These are phyloP conservation scores for Crepidotus variabilis DNA, from an alignment of 768 basidiomycete genomes.

Conservation along the genomic window DNA sequence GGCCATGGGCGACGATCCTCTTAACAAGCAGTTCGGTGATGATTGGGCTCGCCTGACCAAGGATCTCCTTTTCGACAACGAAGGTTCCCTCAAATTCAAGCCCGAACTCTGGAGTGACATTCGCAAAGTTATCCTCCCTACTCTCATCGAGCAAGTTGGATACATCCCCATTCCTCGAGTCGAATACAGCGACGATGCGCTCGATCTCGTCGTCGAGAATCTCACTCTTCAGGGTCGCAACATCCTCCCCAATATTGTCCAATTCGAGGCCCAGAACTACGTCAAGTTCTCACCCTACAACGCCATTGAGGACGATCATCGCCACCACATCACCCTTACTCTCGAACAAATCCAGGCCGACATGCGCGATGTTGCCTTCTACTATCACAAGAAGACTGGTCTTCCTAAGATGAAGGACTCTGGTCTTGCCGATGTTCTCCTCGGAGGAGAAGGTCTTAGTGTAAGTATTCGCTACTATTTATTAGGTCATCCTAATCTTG, in stretches of 20 bases:
- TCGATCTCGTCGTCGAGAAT: conserved; percentile 94
- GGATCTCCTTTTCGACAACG: conserved; percentile 77
- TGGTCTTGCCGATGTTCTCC: conserved; percentile 79
- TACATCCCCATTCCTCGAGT: conserved; percentile 90
- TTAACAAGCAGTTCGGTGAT: conserved; percentile 75
- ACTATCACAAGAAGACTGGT: conserved; percentile 82
- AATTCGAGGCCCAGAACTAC: conserved; percentile 75
- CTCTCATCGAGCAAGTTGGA: conserved; percentile 71
- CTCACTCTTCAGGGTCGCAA: conserved; percentile 85
- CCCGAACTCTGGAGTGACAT: conserved; percentile 87
- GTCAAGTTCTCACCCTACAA: conserved; percentile 83
- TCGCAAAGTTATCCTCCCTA: conserved; percentile 75
- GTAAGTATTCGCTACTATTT: conserved; percentile 31
- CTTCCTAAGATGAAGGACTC: conserved; percentile 78
- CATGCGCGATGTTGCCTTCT: conserved; percentile 91
- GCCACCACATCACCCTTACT: conserved; percentile 72
- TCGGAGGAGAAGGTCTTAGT: conserved; percentile 80
- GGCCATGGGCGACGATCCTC: conserved; percentile 79
- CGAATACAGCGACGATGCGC: conserved; percentile 84
- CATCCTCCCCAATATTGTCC: conserved; percentile 79
- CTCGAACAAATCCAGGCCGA: conserved; percentile 89
- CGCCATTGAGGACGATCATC: conserved; percentile 48
- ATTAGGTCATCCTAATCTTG: background rate
- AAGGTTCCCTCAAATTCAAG: conserved; percentile 88
- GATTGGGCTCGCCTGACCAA: conserved; percentile 80